Evolutionary conservation across 345 rosid species (phyloP), one percentile per base, ranked within the genome.

Genomic region (Melaleuca quinquenervia): DNA sequence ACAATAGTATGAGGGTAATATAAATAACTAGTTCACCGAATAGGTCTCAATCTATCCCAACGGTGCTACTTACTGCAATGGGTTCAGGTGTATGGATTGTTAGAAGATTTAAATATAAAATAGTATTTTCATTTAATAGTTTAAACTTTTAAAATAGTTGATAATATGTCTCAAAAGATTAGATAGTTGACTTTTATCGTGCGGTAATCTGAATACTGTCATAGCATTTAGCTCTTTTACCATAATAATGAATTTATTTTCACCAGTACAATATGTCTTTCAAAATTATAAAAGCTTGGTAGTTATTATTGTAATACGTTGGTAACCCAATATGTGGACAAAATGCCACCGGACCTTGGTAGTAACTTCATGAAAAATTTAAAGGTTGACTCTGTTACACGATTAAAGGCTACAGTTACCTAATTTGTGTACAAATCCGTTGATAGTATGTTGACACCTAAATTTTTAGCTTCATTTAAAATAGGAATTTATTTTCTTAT

Each of bases 61-160:
- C 1, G 1, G 16, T 58, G 16, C 64, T 58, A 58, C 64, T 58
- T 58, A 58, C 12, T 58, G n/a, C n/a, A n/a, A n/a, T n/a, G n/a
- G n/a, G n/a, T n/a, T 58, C 32, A 11, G 16, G 0, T 2, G 12
- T 12, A 58, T 58, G 11, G 11, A 13, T 12, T 58, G 0, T 58
- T n/a, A 58, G 4, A n/a, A 58, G 12, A 58, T 12, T 58, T 58
- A 11, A 0, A 0, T 58, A 26, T 58, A 3, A 58, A 2, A n/a
- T 3, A 1, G 0, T 15, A 12, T 7, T 16, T 58, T n/a, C 7
- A 56, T n/a, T 58, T 58, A 58, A n/a, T 2, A n/a, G 0, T n/a
- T 0, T 7, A 58, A 12, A 1, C 41, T n/a, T 58, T 58, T 58
- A 26, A 6, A 58, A n/a, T 0, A 1, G 1, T 58, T 58, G 70